Base-by-base conservation (phyloP, 768 basidiomycete species). In the Tulasnella sp. region DNA sequence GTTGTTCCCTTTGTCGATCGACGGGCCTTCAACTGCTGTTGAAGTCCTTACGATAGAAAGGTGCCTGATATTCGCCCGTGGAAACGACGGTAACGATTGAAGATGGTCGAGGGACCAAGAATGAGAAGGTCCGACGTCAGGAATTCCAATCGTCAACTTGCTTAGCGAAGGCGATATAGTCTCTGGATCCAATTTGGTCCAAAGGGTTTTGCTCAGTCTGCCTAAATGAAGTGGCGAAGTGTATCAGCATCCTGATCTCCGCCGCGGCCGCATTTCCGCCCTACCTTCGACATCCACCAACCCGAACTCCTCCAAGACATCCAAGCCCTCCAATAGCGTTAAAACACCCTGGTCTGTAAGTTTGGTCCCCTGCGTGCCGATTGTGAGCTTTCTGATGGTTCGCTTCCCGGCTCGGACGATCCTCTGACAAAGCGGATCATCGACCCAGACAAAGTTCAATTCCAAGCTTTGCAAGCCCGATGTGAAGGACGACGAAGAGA, bases 21-120 rank as follows among this genome's bases (percentile, higher is more conserved):
- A 64, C 34, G 75, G 72, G 8, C 70, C 74, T 40, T 73, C 75
- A 59, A 75, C 12, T 74, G 77, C 66, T 72, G 71, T 47, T 77
- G 69, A 75, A 59, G 75, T 74, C 22, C 81, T 78, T n/a, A 76
- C 67, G 35, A 82, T 75, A 44, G 77, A 77, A 34, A 82, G 73
- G 41, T 74, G 73, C 4, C 69, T 67, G 11, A 83, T 76, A 0
- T 69, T 69, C 7, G 75, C 65, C 34, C 82, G 72, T 35, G 81
- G 78, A 40, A 81, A 75, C 36, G 75, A 75, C 39, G 78, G 68
- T 26, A 83, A 72, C 12, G 82, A 83, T 35, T 74, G 73, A 26
- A 83, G 75, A 75, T 82, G 82, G 76, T 83, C 82, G 26, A 78
- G 76, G 40, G 79, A 78, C 82, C 82, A 82, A 34, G 82, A 82